Base-by-base conservation (phyloP, 2,329 filamentous ascomycete species). In the Botryotinia calthae region DNA sequence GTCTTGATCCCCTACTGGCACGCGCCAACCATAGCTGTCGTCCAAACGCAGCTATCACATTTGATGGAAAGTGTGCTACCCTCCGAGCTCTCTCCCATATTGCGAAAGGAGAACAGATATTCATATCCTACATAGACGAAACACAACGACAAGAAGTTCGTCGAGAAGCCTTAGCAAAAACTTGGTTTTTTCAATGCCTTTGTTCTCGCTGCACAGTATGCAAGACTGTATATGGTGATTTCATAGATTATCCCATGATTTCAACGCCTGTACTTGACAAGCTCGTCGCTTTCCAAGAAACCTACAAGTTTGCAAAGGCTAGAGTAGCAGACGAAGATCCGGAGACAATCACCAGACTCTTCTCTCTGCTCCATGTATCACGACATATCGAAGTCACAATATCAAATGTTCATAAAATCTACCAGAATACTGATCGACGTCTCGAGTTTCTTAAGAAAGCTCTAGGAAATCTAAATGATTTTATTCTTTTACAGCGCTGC, bases 21-120 rank as follows among this genome's bases (percentile, higher is more conserved):
- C 88, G 90, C 85, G 84, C 85, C 34, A 91, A 91, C 75, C 89
- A 91, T 78, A 88, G 88, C 0, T 91, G 89, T 75, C 79, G 85
- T 3, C 89, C 89, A 5, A 90, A 89, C 75, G 87, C 88, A 1
- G 82, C 85, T 65, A 86, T 91, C 25, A 84, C 86, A 61, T 90
- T 90, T 70, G 76, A 84, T 56, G 86, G 86, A 6, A 83, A 88
- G 9, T 83, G 80, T 6, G 85, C 87, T 4, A 80, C 86, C 4
- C 80, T 91, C 22, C 83, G 85, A 54, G 86, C 88, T 2, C 83
- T 86, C 71, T 79, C 77, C 34, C 79, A 82, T 4, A 88, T 91
- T 59, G 77, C 82, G 22, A 78, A 82, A 46, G 87, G 84, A 12
- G 85, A 89, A 40, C 87, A 90, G 81, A 85, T 91, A 71, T 84